Evolutionary conservation across 179 eudicot species (phyloP), one percentile per base, ranked within the genome.

Genomic region (Spinacia oleracea): DNA sequence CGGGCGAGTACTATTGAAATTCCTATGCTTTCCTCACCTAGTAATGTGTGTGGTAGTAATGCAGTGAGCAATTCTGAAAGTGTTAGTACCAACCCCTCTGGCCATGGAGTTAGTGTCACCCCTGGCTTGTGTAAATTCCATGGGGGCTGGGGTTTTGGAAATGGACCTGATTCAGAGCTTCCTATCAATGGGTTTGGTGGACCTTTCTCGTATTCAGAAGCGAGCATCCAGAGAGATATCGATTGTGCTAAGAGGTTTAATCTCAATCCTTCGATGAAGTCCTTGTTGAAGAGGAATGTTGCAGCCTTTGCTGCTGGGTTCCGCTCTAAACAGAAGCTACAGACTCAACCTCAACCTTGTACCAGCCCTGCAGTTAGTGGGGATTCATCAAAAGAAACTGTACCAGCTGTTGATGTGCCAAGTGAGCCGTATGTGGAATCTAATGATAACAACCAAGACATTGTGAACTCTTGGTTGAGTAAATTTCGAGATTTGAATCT

Each of bases 71-170:
- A 59, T 80, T 75, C 80, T 64, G 92, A 81, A 70, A 84, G 85
- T 87, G 83, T 81, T 80, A 64, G 68, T 79, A 74, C 72, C 42
- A 83, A 84, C 77, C 78, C 81, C 20, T 78, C 50, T 65, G 65
- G 76, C 82, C 69, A 86, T 80, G 83, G 79, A 35, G 69, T 81
- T 77, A 90, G 87, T 78, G 88, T 88, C 51, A 67, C 90, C 14
- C 91, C 96, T 3, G 91, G 93, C 35, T 77, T 87, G 80, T 91
- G 94, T 70, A 87, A 87, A 90, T 90, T 89, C 76, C 97, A 90
- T 88, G 92, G 92, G 40, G 98, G 94, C 66, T 91, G 97, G 97
- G 97, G 98, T 34, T 93, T 90, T 78, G 96, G 97, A 40, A 89
- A 85, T 84, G 86, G 88, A 7, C 88, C 87, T 14, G 80, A 84